Evolutionary conservation across 768 basidiomycete genomes (phyloP).

Genomic region (Tricholoma matsutake): DNA sequence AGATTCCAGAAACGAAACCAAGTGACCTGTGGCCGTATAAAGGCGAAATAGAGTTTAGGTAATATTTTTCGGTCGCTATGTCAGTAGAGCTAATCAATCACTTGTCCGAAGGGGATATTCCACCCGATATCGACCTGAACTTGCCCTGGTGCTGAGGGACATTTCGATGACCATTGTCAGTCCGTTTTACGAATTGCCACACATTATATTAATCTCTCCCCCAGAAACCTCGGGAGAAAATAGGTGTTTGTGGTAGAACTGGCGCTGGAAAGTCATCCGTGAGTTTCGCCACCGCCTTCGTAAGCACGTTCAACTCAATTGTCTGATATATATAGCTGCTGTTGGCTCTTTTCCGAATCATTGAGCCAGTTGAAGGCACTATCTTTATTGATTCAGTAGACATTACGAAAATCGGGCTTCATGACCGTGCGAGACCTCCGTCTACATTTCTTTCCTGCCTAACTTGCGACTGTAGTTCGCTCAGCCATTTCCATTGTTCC

Average conservation of each 20-base stretch:
- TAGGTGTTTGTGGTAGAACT: slow-evolving; percentile 87
- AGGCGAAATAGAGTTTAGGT: slow-evolving; percentile 75
- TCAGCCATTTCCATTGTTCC: slow-evolving; percentile 84
- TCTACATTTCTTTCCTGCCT: neutral
- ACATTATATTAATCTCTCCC: slow-evolving; percentile 1
- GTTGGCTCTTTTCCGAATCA: slow-evolving; percentile 72
- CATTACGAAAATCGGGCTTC: slow-evolving; percentile 70
- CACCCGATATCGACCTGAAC: slow-evolving; percentile 72
- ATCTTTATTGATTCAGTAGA: slow-evolving; percentile 76
- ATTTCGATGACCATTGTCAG: slow-evolving; percentile 69
- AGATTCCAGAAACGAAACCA: slow-evolving; percentile 59
- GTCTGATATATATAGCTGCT: slow-evolving; percentile 40
- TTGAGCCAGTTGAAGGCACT: slow-evolving; percentile 65
- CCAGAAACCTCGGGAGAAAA: slow-evolving; percentile 74
- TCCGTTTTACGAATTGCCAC: neutral
- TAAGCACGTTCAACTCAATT: neutral
- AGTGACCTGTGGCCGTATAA: slow-evolving; percentile 63
- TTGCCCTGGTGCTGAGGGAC: slow-evolving; percentile 78
- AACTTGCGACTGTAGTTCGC: slow-evolving; percentile 46
- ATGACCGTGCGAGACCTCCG: slow-evolving; percentile 48
- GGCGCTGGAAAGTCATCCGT: slow-evolving; percentile 80
- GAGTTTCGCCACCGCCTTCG: slow-evolving; percentile 14
- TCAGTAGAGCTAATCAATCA: slow-evolving; percentile 3
- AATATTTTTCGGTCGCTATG: slow-evolving; percentile 22
- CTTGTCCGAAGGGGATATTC: slow-evolving; percentile 54